These are phyloP conservation scores for Starmerella powellii DNA, from an alignment of 805 yeast genomes.

Conservation along the genomic window DNA sequence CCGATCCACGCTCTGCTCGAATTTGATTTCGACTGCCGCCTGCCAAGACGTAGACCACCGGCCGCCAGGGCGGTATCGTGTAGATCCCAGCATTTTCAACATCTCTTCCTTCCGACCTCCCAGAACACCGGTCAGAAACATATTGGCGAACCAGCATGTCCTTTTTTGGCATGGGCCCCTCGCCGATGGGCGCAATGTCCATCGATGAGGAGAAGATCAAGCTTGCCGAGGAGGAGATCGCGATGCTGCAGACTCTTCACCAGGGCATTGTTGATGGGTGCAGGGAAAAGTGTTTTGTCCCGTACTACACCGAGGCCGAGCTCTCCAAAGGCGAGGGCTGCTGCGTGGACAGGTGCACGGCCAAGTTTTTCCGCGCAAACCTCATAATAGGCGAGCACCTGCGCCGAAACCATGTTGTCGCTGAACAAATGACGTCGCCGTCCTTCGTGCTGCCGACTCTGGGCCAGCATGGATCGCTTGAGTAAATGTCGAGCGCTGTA, in stretches of 20 bases:
- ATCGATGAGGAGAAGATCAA: slow-evolving; percentile 26
- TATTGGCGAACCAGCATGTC: slow-evolving; percentile 24
- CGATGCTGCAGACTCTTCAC: slow-evolving; percentile 26
- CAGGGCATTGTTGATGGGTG: slow-evolving; percentile 46
- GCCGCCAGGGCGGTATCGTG: too few species aligned
- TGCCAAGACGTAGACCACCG: too few species aligned
- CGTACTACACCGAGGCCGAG: slow-evolving; percentile 75
- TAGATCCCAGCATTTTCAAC: too few species aligned
- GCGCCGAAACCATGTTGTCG: slow-evolving; percentile 15
- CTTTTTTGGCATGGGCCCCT: slow-evolving; percentile 26
- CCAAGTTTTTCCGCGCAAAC: slow-evolving; percentile 65
- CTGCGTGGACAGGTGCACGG: slow-evolving; percentile 78
- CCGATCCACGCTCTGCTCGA: too few species aligned
- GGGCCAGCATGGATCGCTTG: slow-evolving; percentile 19
- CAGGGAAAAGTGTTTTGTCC: slow-evolving; percentile 65
- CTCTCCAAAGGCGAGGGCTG: slow-evolving; percentile 70
- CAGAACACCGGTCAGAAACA: neutral
- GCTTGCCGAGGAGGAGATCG: slow-evolving; percentile 29
- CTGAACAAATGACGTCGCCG: slow-evolving; percentile 14
- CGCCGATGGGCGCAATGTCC: slow-evolving; percentile 23
- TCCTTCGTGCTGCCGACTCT: slow-evolving; percentile 15
- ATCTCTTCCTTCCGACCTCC: neutral
- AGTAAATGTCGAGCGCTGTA: neutral
- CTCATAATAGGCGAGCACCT: slow-evolving; percentile 28
- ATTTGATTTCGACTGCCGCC: too few species aligned